Percentiles rank a stretch among this genome's conserved stretches.
Evolutionary conservation across 306 rosid species (phyloP).

Genomic region (Psophocarpus tetragonolobus): DNA sequence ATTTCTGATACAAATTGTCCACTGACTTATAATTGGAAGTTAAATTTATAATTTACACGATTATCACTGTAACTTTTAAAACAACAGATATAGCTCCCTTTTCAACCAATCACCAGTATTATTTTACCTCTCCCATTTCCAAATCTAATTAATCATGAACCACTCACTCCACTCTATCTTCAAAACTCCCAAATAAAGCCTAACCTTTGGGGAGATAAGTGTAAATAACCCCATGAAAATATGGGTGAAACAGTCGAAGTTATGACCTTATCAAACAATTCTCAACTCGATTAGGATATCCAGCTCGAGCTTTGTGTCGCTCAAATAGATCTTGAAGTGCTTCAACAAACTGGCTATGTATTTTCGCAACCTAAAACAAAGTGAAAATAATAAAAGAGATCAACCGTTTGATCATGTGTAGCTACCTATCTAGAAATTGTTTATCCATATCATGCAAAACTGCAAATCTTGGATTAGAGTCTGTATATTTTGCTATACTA

Average conservation of each 20-base stretch:
- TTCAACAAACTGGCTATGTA: slow-evolving; percentile 64
- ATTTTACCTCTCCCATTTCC: neutral
- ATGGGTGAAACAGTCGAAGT: neutral
- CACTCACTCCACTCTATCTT: neutral
- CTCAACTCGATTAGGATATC: slow-evolving; percentile 61
- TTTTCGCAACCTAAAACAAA: slow-evolving; percentile 52
- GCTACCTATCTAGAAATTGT: slow-evolving; percentile 5
- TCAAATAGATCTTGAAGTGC: slow-evolving; percentile 75
- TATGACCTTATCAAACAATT: slow-evolving; percentile 48
- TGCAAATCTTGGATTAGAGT: neutral
- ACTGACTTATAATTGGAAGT: neutral
- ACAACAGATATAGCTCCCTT: neutral
- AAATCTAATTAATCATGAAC: neutral
- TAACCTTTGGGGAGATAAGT: neutral
- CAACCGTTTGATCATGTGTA: neutral
- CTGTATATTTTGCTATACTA: neutral
- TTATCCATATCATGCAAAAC: neutral
- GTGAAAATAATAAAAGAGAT: neutral
- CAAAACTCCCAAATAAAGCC: neutral
- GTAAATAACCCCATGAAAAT: neutral
- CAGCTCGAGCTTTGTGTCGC: slow-evolving; percentile 62
- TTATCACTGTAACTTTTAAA: neutral
- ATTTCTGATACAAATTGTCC: neutral
- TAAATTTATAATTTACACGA: neutral
- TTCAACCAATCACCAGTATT: neutral